Conservation (phyloP, 73 alveolate genomes). For the Stentor coeruleus region DNA sequence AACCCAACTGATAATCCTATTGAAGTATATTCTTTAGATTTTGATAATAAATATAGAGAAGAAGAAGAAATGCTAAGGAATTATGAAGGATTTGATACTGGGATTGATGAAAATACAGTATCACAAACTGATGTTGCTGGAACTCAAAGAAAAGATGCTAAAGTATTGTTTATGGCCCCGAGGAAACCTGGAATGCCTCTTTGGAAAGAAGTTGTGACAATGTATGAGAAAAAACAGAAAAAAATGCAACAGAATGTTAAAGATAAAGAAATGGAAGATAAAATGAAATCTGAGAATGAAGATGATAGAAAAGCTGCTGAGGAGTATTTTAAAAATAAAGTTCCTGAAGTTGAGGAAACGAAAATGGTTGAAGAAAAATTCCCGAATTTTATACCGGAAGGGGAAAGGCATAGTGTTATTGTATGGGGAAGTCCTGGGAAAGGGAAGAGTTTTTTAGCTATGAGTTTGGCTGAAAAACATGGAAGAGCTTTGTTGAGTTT, state of each 20-base stretch:
- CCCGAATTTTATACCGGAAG: constrained; percentile 68
- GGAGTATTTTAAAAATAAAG: constrained; percentile 18
- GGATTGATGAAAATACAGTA: constrained; percentile 50
- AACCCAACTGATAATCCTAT: constrained; percentile 95
- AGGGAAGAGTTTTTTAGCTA: constrained; percentile 91
- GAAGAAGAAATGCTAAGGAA: constrained; percentile 94
- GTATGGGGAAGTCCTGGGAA: constrained; percentile 87
- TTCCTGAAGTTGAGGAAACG: constrained; percentile 67
- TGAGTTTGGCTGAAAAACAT: constrained; percentile 84
- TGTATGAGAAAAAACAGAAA: constrained; percentile 81
- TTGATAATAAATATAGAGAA: constrained; percentile 85
- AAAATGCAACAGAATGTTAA: constrained; percentile 67
- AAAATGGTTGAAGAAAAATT: constrained; percentile 38
- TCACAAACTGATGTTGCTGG: background rate
- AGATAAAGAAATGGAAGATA: constrained; percentile 71
- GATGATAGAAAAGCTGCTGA: constrained; percentile 65
- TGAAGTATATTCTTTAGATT: constrained; percentile 92
- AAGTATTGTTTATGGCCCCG: constrained; percentile 64
- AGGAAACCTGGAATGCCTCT: constrained; percentile 95
- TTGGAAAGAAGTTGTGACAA: constrained; percentile 79
- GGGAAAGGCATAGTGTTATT: constrained; percentile 78
- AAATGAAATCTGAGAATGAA: constrained; percentile 59
- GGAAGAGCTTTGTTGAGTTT: constrained; percentile 82
- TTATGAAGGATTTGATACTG: constrained; percentile 77
- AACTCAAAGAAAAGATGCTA: constrained; percentile 27